phyloP scores from a whole-genome alignment of 257 asterid species.

The Gentiana straminea region DNA sequence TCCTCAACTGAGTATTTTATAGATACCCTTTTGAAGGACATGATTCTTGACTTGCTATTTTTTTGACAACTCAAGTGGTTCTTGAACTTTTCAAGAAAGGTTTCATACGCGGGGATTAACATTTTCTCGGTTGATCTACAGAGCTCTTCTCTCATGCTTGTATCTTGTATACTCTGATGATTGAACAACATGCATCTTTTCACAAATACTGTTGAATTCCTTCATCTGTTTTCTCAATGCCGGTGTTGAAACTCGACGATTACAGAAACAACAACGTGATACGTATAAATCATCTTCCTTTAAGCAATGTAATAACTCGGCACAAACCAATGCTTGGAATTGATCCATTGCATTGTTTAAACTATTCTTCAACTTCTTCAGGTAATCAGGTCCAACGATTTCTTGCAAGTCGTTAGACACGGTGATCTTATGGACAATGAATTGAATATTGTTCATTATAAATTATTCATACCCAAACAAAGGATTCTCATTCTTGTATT shows the following conservation, averaged over 20 bases:
- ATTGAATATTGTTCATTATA: too few relatives aligned
- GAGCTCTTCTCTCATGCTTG: constrained; percentile 69
- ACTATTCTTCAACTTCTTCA: constrained; percentile 41
- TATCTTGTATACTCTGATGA: constrained; percentile 53
- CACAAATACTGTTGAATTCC: constrained; percentile 62
- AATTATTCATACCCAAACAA: too few relatives aligned
- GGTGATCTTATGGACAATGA: constrained; percentile 25
- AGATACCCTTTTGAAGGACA: constrained; percentile 21
- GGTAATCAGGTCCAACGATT: constrained; percentile 57
- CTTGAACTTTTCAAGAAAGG: constrained; percentile 60
- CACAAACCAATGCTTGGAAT: too few relatives aligned
- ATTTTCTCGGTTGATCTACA: constrained; percentile 27
- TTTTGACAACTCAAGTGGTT: constrained; percentile 57
- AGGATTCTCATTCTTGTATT: too few relatives aligned
- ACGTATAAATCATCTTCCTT: constrained; percentile 59
- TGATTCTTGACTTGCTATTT: constrained; percentile 8
- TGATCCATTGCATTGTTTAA: constrained; percentile 22
- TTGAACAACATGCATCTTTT: constrained; percentile 58
- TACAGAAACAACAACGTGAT: constrained; percentile 32
- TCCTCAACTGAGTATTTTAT: too few relatives aligned
- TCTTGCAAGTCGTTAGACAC: constrained; percentile 56
- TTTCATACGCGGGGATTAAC: constrained; percentile 45
- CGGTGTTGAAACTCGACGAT: constrained; percentile 53
- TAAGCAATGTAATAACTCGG: constrained; percentile 51
- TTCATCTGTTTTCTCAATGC: constrained; percentile 57